Percentiles rank a stretch among this genome's conserved stretches.
Evolutionary conservation across 768 basidiomycete species (phyloP).

Genomic region (Tubosaeta sp.): DNA sequence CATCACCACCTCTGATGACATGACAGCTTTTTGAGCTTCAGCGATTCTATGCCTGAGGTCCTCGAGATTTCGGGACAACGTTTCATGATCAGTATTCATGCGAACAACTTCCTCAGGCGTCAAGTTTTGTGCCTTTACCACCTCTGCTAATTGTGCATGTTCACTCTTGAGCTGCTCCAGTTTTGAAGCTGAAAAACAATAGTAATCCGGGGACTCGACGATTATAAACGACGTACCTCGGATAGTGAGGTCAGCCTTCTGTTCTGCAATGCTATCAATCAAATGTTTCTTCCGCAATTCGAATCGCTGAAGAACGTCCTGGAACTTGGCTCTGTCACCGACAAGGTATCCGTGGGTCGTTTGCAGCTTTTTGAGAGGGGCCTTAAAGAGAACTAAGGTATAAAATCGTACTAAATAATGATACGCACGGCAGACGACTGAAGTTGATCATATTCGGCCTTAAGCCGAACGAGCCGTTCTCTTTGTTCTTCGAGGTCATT

Average conservation of each 20-base stretch:
- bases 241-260: constrained; percentile 58
- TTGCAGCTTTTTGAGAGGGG: constrained; percentile 60
- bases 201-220: neutral
- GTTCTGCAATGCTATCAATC: constrained; percentile 59
- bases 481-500: constrained; percentile 58
- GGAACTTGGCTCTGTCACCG: constrained; percentile 75
- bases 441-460: constrained; percentile 53
- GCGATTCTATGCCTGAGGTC: constrained; percentile 73
- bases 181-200: constrained; percentile 46
- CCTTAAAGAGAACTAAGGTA: constrained; percentile 33
- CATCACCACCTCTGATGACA: constrained; percentile 80
- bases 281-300: constrained; percentile 67
- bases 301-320: constrained; percentile 66
- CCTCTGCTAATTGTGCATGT: constrained; percentile 53
- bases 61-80: constrained; percentile 64
- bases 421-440: constrained; percentile 55
- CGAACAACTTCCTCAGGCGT: constrained; percentile 85
- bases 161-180: constrained; percentile 64
- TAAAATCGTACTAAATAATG: neutral
- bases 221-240: constrained; percentile 39
- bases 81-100: constrained; percentile 89
- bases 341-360: constrained; percentile 60
- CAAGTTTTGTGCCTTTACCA: constrained; percentile 85
- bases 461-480: constrained; percentile 42
- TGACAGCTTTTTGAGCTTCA: constrained; percentile 66